phyloP scores from a whole-genome alignment of 371 early-diverging fungal species.

The Smittium culicis region DNA sequence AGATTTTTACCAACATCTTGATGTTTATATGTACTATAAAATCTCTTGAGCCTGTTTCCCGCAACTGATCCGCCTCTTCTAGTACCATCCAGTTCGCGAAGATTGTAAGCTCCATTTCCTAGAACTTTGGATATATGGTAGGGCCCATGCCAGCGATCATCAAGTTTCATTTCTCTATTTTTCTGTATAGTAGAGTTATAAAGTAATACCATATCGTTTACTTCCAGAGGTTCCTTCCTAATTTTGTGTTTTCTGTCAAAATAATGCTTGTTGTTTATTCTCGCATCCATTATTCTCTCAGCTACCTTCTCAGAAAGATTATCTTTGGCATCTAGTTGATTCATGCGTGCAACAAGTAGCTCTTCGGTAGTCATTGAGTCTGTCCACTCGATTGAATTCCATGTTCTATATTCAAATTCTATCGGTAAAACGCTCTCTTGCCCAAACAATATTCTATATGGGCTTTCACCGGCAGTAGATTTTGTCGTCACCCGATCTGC shows the following conservation, averaged over 20 bases:
- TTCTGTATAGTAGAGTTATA: slow-evolving; percentile 3
- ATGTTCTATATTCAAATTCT: slow-evolving; percentile 10
- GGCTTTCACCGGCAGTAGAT: slow-evolving; percentile 12
- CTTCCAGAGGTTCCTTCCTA: not conserved
- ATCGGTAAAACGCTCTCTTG: slow-evolving; percentile 16
- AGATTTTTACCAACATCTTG: not conserved
- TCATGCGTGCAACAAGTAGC: slow-evolving; percentile 2
- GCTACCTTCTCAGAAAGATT: not conserved
- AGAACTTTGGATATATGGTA: slow-evolving; percentile 8
- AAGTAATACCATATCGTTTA: slow-evolving; percentile 12
- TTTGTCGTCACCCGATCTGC: slow-evolving; percentile 15
- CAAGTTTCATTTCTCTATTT: slow-evolving; percentile 8
- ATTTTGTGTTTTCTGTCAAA: not conserved
- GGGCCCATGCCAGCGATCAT: slow-evolving; percentile 13
- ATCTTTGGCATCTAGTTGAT: slow-evolving; percentile 9
- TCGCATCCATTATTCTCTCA: not conserved
- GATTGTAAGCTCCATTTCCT: not conserved
- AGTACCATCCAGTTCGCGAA: not conserved
- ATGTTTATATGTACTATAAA: not conserved
- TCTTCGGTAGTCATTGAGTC: slow-evolving; percentile 4
- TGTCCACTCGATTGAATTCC: slow-evolving; percentile 13
- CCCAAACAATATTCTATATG: slow-evolving; percentile 14
- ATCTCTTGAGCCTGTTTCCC: not conserved
- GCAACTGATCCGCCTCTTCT: not conserved
- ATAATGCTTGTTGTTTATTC: not conserved